These are phyloP conservation scores for Fusarium nelsonii DNA, from an alignment of 2,329 filamentous ascomycete species.

Conservation along the genomic window DNA sequence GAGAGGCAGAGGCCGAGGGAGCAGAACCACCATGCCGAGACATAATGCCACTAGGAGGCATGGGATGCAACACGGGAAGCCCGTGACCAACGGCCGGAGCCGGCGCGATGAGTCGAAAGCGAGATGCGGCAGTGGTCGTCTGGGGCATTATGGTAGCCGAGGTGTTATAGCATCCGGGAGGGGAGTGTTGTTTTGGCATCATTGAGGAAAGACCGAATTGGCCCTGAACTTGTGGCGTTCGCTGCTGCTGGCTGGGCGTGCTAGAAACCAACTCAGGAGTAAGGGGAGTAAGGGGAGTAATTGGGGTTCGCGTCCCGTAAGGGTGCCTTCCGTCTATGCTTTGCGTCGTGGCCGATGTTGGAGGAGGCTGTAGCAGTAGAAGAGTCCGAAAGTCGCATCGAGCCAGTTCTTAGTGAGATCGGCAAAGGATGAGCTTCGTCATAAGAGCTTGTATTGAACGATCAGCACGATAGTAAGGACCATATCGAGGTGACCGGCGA, in stretches of 20 bases:
- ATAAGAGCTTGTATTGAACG: constrained; percentile 66
- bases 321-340: constrained; percentile 68
- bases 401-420: constrained; percentile 61
- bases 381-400: constrained; percentile 66
- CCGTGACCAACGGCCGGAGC: too few relatives aligned
- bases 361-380: constrained; percentile 66
- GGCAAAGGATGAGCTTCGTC: constrained; percentile 64
- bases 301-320: constrained; percentile 72
- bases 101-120: constrained; percentile 81
- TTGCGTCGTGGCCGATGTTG: constrained; percentile 58
- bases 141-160: constrained; percentile 74
- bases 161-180: constrained; percentile 67
- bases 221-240: constrained; percentile 61
- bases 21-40: too few relatives aligned
- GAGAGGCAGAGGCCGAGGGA: too few relatives aligned
- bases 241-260: constrained; percentile 65
- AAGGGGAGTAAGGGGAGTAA: constrained; percentile 73
- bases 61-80: too few relatives aligned
- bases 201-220: constrained; percentile 67
- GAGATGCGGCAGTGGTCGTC: constrained; percentile 73
- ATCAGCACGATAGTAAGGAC: constrained; percentile 66
- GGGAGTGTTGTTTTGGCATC: constrained; percentile 67
- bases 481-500: too few relatives aligned
- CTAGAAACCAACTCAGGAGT: constrained; percentile 67
- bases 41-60: too few relatives aligned